Evolutionary conservation across 495 filamentous ascomycete species (phyloP).

Genomic region (Aspergillus coremiiformis): DNA sequence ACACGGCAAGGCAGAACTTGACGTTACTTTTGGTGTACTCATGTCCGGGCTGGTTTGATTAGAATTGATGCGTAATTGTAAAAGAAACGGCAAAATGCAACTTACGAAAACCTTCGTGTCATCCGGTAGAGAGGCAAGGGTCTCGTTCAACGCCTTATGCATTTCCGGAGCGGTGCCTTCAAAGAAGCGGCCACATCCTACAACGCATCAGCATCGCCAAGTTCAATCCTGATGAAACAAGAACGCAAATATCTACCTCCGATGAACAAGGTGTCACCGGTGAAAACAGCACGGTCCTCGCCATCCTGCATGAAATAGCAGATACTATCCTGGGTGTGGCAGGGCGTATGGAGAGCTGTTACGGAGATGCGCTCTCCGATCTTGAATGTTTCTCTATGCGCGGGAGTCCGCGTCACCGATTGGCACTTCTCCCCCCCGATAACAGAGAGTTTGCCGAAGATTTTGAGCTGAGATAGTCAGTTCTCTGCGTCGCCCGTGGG

Average conservation of each 20-base stretch:
- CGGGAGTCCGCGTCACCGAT: constrained; percentile 65
- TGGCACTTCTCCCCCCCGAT: constrained; percentile 86
- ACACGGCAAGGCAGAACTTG: constrained; percentile 71
- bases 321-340: constrained; percentile 97
- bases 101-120: constrained; percentile 89
- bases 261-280: constrained; percentile 93
- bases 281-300: constrained; percentile 78
- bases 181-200: constrained; percentile 95
- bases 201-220: neutral
- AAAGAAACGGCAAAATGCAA: neutral
- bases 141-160: constrained; percentile 86
- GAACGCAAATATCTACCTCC: constrained; percentile 50
- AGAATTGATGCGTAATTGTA: constrained; percentile 1
- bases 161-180: constrained; percentile 87
- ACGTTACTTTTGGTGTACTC: constrained; percentile 95
- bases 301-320: constrained; percentile 85
- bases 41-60: constrained; percentile 64
- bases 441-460: constrained; percentile 59
- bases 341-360: constrained; percentile 88
- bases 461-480: constrained; percentile 50
- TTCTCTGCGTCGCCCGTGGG: neutral
- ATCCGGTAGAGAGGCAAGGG: constrained; percentile 70
- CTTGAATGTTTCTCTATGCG: constrained; percentile 68
- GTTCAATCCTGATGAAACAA: neutral
- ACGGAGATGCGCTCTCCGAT: constrained; percentile 77